A percentile compares a stretch with the other conserved stretches of the same genome.
phyloP scores from a whole-genome alignment of 2,329 filamentous ascomycete genomes.

The Cryphonectria radicalis region DNA sequence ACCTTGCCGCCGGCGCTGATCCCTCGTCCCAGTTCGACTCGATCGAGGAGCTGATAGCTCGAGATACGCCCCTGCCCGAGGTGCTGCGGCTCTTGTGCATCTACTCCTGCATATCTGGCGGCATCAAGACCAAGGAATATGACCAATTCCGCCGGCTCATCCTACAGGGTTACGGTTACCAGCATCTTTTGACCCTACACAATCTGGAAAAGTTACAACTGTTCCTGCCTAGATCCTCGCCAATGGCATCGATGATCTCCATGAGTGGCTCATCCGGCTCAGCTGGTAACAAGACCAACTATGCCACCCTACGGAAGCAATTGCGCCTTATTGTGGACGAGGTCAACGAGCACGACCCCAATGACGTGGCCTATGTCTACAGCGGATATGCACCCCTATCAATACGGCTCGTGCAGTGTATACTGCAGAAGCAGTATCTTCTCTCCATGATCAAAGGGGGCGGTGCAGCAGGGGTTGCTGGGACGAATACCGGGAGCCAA shows the following conservation, averaged over 20 bases:
- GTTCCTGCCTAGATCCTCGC: conserved; percentile 76
- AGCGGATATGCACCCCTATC: conserved; percentile 95
- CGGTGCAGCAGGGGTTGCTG: conserved; percentile 49
- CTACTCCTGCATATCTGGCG: conserved; percentile 87
- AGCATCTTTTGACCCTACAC: conserved; percentile 88
- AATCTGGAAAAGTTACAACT: conserved; percentile 89
- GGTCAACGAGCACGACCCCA: conserved; percentile 91
- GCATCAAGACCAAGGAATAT: conserved; percentile 84
- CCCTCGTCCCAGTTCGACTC: conserved; percentile 86
- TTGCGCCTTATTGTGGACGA: conserved; percentile 92
- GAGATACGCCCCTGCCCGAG: conserved; percentile 78
- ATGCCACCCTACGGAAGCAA: conserved; percentile 82
- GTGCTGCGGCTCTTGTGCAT: conserved; percentile 86
- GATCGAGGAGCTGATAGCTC: conserved; percentile 93
- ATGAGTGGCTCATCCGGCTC: conserved; percentile 64
- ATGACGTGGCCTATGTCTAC: conserved; percentile 97
- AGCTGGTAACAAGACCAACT: conserved; percentile 80
- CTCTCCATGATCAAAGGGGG: conserved; percentile 70
- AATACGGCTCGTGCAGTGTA: conserved; percentile 86
- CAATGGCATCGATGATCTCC: conserved; percentile 80
- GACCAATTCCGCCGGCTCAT: conserved; percentile 88
- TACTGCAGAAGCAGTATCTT: conserved; percentile 88
- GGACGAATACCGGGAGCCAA: conserved; percentile 64
- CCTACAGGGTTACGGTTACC: conserved; percentile 90
- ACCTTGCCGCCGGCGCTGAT: conserved; percentile 87